Evolutionary conservation across 2,329 filamentous ascomycete species (phyloP), one percentile per base, ranked within the genome.

Genomic region (Fusarium sarcochroum): DNA sequence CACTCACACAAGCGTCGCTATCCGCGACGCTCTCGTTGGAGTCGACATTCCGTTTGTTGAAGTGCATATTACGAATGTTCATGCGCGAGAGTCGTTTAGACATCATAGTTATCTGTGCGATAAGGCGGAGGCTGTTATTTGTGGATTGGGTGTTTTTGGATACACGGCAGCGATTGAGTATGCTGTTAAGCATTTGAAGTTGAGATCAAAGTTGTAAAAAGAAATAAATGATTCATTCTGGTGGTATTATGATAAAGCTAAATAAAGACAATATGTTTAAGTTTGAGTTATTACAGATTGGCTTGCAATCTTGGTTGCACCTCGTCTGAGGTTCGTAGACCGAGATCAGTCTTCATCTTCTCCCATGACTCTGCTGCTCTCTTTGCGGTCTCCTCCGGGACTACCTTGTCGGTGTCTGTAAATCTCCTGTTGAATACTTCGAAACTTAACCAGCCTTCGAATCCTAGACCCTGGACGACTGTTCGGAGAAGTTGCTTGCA

Each of bases 11-110:
- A 91, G 88, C 73, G 89, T 94, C 2, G 91, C 89, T 1, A 84
- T 94, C 59, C 84, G 92, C n/a, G 92, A 94, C 77, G 91, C 92
- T 0, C 79, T 94, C 25, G 77, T 89, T 0, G 91, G 88, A 6
- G 89, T 93, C 0, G 83, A 83, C 8, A 88, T 93, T 21, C 92
- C 91, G 0, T 94, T 94, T 72, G 82, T 94, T 46, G 92, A 95
- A 80, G 78, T 93, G n/a, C 92, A 94, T 76, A 85, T 94, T 34
- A 89, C 84, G 56, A 94, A 94, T 76, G 86, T 94, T 3, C 91
- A 94, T 77, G 86, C 87, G 30, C 79, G 92, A 10, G 92, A 94
- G 80, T 73, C 83, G 2, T 94, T 87, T 73, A 83, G 92, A 53
- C 86, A 89, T 69, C 88, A 91, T 67, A 93, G 90, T 67, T 93